These are phyloP conservation scores for Millerozyma miso DNA, from an alignment of 805 yeast genomes.

Conservation along the genomic window DNA sequence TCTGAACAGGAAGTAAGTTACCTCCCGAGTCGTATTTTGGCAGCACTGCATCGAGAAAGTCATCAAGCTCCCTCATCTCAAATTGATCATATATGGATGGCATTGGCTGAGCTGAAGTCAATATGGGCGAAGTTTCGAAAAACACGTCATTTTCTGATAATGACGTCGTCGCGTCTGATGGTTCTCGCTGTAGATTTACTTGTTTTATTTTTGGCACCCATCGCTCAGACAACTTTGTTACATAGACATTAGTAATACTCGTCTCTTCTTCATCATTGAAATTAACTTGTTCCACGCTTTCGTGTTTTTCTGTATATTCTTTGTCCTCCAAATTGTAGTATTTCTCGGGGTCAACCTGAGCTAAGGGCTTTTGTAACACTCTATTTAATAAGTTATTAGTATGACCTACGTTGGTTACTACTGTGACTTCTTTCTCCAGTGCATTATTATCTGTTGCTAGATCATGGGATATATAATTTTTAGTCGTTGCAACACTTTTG, in stretches of 20 bases:
- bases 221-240: not conserved
- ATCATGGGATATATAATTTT: not conserved
- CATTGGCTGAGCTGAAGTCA: not conserved
- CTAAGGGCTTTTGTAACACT: not conserved
- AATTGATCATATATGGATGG: slow-evolving; percentile 1
- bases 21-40: slow-evolving; percentile 1
- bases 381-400: too few relatives aligned
- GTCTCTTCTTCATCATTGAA: not conserved
- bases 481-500: not conserved
- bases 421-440: not conserved
- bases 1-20: slow-evolving; percentile 1
- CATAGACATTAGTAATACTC: not conserved
- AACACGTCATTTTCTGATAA: slow-evolving; percentile 8
- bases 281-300: not conserved
- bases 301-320: not conserved
- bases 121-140: slow-evolving; percentile 16
- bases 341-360: not conserved
- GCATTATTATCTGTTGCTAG: not conserved
- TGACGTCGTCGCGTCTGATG: not conserved
- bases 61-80: slow-evolving; percentile 1
- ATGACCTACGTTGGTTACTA: not conserved
- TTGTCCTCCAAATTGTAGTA: not conserved
- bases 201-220: not conserved
- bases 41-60: slow-evolving; percentile 1
- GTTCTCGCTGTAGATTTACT: not conserved